Conservation (phyloP, 306 rosid species). For the Trichosanthes cucumerina region DNA sequence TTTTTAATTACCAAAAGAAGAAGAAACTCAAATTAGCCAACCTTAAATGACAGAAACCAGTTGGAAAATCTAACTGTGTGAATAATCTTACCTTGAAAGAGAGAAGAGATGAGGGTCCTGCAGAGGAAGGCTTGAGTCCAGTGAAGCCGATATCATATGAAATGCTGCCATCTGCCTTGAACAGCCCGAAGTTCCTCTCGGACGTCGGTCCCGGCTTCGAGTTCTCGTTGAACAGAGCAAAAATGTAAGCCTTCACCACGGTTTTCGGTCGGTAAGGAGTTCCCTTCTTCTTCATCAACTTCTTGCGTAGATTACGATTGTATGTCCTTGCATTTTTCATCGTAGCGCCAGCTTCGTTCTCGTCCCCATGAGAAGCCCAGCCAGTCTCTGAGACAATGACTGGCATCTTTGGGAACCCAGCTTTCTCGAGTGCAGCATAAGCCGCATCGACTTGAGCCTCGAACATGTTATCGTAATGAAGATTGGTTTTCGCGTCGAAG, state of each 20-base stretch:
- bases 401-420: conserved; percentile 55
- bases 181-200: conserved; percentile 88
- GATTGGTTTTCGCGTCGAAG: conserved; percentile 57
- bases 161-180: conserved; percentile 86
- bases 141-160: conserved; percentile 76
- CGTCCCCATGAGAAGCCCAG: conserved; percentile 84
- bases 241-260: conserved; percentile 51
- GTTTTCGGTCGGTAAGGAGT: conserved; percentile 78
- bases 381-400: conserved; percentile 89
- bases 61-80: neutral
- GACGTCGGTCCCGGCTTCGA: conserved; percentile 85
- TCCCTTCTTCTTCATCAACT: conserved; percentile 62
- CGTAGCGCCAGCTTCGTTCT: conserved; percentile 57
- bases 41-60: neutral
- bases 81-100: conserved; percentile 49
- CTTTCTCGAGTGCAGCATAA: conserved; percentile 71
- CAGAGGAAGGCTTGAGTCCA: conserved; percentile 61
- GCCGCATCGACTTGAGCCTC: conserved; percentile 81
- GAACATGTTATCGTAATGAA: conserved; percentile 82
- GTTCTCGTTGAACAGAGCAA: conserved; percentile 88
- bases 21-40: neutral
- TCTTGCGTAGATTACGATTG: conserved; percentile 47
- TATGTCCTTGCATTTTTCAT: conserved; percentile 51
- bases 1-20: neutral
- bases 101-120: conserved; percentile 46